A percentile compares a stretch with the other conserved stretches of the same genome.
Evolutionary conservation across 108 stramenopile genomes (phyloP).

Genomic region (Cyclotella choctawhatcheeana): DNA sequence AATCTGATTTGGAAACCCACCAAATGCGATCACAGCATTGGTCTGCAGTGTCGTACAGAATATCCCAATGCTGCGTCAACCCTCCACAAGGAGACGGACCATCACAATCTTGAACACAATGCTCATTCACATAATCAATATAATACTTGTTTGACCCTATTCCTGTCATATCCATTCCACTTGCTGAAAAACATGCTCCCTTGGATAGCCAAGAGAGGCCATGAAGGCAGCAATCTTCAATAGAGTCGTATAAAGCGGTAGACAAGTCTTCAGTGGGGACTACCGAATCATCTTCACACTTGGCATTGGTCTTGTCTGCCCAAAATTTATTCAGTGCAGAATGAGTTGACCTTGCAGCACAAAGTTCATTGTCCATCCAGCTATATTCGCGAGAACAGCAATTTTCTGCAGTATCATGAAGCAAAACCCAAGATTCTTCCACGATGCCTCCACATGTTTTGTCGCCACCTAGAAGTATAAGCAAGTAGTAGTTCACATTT

Average conservation of each 20-base stretch:
- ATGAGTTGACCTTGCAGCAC: conserved; percentile 7
- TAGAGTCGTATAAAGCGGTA: neutral
- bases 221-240: conserved; percentile 2
- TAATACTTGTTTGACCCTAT: conserved; percentile 1
- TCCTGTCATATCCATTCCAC: conserved; percentile 5
- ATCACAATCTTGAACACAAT: conserved; percentile 10
- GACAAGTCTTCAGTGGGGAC: neutral
- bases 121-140: neutral
- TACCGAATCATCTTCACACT: conserved; percentile 8
- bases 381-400: conserved; percentile 9
- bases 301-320: conserved; percentile 12
- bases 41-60: neutral
- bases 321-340: neutral
- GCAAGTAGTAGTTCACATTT: neutral
- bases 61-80: conserved; percentile 5
- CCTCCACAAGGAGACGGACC: conserved; percentile 15
- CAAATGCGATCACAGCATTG: neutral
- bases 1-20: neutral
- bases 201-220: conserved; percentile 9
- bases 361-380: conserved; percentile 17
- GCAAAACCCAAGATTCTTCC: neutral
- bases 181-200: conserved; percentile 8
- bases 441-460: conserved; percentile 21
- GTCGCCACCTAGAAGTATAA: conserved; percentile 3
- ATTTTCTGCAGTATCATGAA: conserved; percentile 9